These are phyloP conservation scores for Botryosphaeria agaves DNA, from an alignment of 2,329 filamentous ascomycete species.

Conservation along the genomic window DNA sequence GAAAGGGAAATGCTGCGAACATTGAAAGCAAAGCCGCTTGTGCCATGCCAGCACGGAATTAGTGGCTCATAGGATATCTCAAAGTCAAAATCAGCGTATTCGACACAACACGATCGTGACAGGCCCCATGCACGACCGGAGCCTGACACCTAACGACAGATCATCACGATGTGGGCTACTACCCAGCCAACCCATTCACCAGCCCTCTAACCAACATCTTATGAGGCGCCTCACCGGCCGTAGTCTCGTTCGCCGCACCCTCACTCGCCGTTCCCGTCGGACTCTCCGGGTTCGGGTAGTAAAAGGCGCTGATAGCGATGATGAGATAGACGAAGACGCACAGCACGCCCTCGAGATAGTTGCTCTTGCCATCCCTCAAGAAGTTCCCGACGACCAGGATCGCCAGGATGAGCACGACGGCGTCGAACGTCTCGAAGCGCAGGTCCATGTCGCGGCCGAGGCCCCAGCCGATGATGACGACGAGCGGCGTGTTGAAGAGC, in stretches of 20 bases:
- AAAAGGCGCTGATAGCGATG: slow-evolving; percentile 43
- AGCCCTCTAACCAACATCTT: neutral
- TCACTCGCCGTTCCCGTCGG: slow-evolving; percentile 1
- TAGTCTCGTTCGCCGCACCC: neutral
- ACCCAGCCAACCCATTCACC: neutral
- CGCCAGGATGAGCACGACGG: slow-evolving; percentile 62
- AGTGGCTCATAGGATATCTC: no score
- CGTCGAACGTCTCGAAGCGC: slow-evolving; percentile 76
- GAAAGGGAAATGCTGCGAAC: no score
- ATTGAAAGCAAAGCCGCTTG: no score
- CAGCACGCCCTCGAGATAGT: slow-evolving; percentile 75
- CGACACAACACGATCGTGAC: neutral
- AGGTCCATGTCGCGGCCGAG: slow-evolving; percentile 54
- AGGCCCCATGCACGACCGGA: neutral
- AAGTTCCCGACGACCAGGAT: slow-evolving; percentile 82
- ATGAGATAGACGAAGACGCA: slow-evolving; percentile 54
- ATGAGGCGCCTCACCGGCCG: slow-evolving; percentile 2
- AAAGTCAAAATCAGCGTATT: no score
- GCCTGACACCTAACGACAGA: neutral
- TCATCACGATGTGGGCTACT: neutral
- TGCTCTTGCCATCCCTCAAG: slow-evolving; percentile 71
- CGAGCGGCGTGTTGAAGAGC: slow-evolving; percentile 69
- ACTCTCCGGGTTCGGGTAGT: slow-evolving; percentile 38
- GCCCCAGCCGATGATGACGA: slow-evolving; percentile 73
- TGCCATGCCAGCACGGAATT: no score